Conservation (phyloP, 208 protist species). For the Trypanosoma grayi region DNA sequence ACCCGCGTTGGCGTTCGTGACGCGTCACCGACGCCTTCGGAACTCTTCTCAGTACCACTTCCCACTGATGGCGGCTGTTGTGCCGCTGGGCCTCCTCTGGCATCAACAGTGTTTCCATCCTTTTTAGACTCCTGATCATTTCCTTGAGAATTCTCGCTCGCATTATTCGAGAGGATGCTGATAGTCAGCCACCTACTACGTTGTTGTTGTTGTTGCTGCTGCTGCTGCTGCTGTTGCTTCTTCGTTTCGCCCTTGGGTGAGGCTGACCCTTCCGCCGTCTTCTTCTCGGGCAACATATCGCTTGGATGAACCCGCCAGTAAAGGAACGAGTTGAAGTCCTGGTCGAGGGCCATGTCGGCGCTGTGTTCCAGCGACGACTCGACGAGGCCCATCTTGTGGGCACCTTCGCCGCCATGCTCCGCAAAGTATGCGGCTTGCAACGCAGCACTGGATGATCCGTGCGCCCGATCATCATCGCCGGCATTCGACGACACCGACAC, state of each 20-base stretch:
- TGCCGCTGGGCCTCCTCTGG: too few species aligned
- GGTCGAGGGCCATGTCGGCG: conserved; percentile 38
- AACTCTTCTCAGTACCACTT: too few species aligned
- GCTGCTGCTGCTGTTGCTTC: not conserved
- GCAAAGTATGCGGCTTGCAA: not conserved
- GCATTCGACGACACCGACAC: not conserved
- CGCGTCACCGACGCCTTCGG: too few species aligned
- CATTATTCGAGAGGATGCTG: too few species aligned
- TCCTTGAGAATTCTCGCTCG: too few species aligned
- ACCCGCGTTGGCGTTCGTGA: too few species aligned
- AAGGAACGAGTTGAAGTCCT: conserved; percentile 70
- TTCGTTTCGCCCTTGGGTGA: not conserved
- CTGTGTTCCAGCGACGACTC: not conserved
- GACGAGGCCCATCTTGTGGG: not conserved
- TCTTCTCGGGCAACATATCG: conserved; percentile 27
- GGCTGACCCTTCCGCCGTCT: not conserved
- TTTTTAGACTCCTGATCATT: too few species aligned
- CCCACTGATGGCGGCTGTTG: too few species aligned
- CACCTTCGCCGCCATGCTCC: not conserved
- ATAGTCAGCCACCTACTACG: too few species aligned
- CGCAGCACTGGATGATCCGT: not conserved
- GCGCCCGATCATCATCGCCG: not conserved
- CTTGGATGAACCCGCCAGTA: conserved; percentile 79
- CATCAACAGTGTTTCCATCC: too few species aligned
- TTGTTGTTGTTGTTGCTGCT: too few species aligned